Evolutionary conservation across 2,329 filamentous ascomycete species (phyloP).

Genomic region (Aureobasidium vineae): DNA sequence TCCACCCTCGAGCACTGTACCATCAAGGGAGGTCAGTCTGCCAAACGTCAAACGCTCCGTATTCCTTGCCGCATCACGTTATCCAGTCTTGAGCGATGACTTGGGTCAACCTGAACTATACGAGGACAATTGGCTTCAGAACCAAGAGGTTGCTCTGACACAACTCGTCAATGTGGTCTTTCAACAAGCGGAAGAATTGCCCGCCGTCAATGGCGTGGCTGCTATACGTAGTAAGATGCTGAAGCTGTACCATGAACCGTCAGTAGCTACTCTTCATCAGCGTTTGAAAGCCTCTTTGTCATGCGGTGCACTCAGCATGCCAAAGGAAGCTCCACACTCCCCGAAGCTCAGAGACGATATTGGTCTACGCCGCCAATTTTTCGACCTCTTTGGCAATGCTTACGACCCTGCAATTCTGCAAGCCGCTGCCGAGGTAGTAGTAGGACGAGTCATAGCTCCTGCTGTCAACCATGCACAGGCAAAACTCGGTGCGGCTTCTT

Average conservation of each 20-base stretch:
- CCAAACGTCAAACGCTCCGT: constrained; percentile 33
- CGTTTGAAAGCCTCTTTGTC: constrained; percentile 58
- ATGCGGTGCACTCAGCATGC: constrained; percentile 57
- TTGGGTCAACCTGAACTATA: constrained; percentile 58
- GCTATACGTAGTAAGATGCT: constrained; percentile 51
- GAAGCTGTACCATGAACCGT: constrained; percentile 53
- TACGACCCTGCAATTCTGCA: constrained; percentile 55
- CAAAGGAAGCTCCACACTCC: constrained; percentile 52
- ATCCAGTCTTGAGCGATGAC: constrained; percentile 55
- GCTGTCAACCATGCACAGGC: neutral
- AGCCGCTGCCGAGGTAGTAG: constrained; percentile 57
- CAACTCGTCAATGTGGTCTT: constrained; percentile 60
- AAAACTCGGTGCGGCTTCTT: neutral
- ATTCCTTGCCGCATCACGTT: constrained; percentile 36
- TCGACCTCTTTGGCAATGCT: constrained; percentile 57
- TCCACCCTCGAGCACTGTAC: neutral
- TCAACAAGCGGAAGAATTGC: constrained; percentile 40
- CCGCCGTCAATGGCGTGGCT: constrained; percentile 16
- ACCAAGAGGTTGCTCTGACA: constrained; percentile 61
- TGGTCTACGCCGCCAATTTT: constrained; percentile 56
- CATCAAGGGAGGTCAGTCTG: constrained; percentile 22
- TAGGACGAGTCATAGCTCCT: constrained; percentile 50
- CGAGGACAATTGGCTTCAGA: constrained; percentile 61
- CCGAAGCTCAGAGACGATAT: constrained; percentile 54
- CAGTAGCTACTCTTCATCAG: constrained; percentile 54